Evolutionary conservation across 345 rosid species (phyloP).

Genomic region (Euphorbia lathyris): DNA sequence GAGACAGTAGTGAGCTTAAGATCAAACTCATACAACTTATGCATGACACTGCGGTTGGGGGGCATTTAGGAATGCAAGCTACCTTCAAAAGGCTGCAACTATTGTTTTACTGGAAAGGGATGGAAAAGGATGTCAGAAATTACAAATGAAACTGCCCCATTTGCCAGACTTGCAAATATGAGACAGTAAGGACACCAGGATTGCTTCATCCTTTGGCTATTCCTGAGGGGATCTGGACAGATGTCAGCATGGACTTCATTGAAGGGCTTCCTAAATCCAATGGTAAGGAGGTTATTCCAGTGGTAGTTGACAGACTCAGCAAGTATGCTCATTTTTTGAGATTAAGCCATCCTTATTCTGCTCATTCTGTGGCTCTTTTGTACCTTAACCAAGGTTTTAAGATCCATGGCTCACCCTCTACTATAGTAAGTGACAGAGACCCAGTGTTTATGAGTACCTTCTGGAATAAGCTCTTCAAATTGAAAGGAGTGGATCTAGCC

Average conservation of each 20-base stretch:
- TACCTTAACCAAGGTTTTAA: neutral
- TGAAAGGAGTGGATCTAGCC: neutral
- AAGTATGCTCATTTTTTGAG: neutral
- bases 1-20: neutral
- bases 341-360: neutral
- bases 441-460: neutral
- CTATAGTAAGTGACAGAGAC: neutral
- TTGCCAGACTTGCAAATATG: neutral
- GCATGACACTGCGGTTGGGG: neutral
- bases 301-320: neutral
- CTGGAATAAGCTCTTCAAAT: neutral
- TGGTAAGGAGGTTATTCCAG: neutral
- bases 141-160: neutral
- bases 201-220: neutral
- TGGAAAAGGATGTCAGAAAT: neutral
- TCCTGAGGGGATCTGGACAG: neutral
- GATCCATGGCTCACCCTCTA: no score
- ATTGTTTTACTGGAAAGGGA: neutral
- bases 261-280: neutral
- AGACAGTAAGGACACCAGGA: neutral
- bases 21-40: neutral
- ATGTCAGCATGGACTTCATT: constrained; percentile 2
- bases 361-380: neutral
- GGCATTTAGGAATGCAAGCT: neutral
- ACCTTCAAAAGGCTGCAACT: neutral